Percentiles rank a stretch among this genome's conserved stretches.
Conservation (phyloP, 208 protist species). For the Vickermania ingenoplastis region DNA sequence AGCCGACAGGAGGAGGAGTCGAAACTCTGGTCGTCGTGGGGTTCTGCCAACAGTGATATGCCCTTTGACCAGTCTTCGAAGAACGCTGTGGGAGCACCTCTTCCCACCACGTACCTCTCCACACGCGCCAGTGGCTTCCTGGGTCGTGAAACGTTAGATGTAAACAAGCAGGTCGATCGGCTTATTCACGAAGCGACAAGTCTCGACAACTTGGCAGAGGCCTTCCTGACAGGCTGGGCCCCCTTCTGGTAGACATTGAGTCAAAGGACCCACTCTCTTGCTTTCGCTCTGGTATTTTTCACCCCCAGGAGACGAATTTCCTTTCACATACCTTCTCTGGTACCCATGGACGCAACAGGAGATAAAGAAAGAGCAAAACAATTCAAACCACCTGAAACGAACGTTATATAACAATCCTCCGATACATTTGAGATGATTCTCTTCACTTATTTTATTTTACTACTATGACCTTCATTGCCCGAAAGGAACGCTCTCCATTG, state of each 20-base stretch:
- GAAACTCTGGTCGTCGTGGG: slow-evolving; percentile 1
- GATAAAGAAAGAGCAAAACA: too few relatives aligned
- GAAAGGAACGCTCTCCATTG: too few relatives aligned
- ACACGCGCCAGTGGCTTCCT: slow-evolving; percentile 29
- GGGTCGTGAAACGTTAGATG: slow-evolving; percentile 51
- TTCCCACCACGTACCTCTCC: slow-evolving; percentile 72
- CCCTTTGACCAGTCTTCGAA: slow-evolving; percentile 15
- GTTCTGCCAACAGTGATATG: slow-evolving; percentile 2
- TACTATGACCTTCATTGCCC: too few relatives aligned
- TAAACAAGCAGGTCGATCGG: slow-evolving; percentile 79
- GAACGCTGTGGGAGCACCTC: slow-evolving; percentile 18
- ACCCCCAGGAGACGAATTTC: too few relatives aligned
- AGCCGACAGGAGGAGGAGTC: slow-evolving; percentile 4
- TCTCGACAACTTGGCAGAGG: slow-evolving; percentile 81
- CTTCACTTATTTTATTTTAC: too few relatives aligned
- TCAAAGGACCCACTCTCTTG: too few relatives aligned
- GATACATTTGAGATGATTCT: too few relatives aligned
- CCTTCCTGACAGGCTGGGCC: slow-evolving; percentile 86
- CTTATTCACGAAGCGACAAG: slow-evolving; percentile 86
- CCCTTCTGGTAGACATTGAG: slow-evolving; percentile 85
- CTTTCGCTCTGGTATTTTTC: too few relatives aligned
- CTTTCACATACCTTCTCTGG: too few relatives aligned
- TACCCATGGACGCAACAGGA: too few relatives aligned
- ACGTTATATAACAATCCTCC: too few relatives aligned
- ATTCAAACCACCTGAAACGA: too few relatives aligned